Base-by-base conservation (phyloP, 202 grass and related monocot species). In the Elaeis oleifera region DNA sequence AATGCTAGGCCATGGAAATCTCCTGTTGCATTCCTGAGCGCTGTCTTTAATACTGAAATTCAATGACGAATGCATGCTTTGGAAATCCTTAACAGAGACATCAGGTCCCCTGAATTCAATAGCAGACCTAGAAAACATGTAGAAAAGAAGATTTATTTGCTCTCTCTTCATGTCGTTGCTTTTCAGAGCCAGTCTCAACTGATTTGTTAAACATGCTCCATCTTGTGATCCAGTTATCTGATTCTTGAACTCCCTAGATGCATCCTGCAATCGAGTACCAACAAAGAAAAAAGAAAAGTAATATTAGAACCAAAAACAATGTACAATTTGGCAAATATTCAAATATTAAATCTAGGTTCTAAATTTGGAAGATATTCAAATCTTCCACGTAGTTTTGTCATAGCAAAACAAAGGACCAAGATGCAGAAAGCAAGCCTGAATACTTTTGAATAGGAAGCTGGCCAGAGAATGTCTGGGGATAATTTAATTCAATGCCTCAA, bases 41-140 rank as follows among this genome's bases (percentile, higher is more conserved):
- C 49, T 82, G 56, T 80, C 87, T 61, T 79, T 68, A 61, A 77
- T 61, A 75, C 65, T 69, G 60, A 65, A 74, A 58, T 78, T 67
- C 16, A 73, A 51, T 71, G 74, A 71, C 59, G 74, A 73, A 68
- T 78, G 70, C 61, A 71, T 59, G 19, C 3, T 51, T 13, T 21
- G 69, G 18, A 70, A 32, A 69, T 59, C 76, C 63, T 65, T 83
- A n/a, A 52, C 71, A 28, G 70, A 63, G 51, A 36, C 25, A 32
- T 18, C 51, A 24, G 15, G 59, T 3, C 17, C 73, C 58, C 73
- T 56, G 58, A 49, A 20, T 72, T 79, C 75, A 54, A 69, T 23
- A 50, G 36, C 0, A 17, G 75, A 56, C 72, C 76, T 59, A 80
- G 76, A 13, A 83, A 75, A 61, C 78, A 77, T 32, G 65, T 78